Percentiles rank a stretch among this genome's conserved stretches.
Evolutionary conservation across 2,329 filamentous ascomycete species (phyloP).

Genomic region (Curvularia sp.): DNA sequence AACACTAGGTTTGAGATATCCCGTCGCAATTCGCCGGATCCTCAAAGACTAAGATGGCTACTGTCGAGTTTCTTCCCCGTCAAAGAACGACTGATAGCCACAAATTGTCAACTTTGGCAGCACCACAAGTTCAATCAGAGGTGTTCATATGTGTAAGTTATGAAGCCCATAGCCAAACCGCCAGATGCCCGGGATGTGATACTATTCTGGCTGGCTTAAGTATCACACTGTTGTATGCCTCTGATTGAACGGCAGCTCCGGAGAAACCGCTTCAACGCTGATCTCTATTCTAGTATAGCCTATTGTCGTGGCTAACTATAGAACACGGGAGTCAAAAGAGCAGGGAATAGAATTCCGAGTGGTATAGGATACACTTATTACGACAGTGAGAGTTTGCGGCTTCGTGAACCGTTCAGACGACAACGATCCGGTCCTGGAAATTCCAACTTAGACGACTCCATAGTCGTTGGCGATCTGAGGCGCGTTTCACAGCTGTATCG

Average conservation of each 20-base stretch:
- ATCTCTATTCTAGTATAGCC: not conserved
- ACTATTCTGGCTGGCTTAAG: not conserved
- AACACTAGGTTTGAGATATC: not conserved
- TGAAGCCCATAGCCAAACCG: not conserved
- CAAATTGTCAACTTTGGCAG: not conserved
- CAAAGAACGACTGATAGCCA: not conserved
- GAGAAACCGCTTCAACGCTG: not conserved
- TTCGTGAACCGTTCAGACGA: not conserved
- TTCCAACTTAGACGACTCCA: not conserved
- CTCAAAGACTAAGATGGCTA: not conserved
- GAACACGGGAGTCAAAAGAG: not conserved
- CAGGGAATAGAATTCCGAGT: not conserved
- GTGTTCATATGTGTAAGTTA: not conserved
- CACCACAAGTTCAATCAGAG: not conserved
- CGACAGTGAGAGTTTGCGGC: not conserved
- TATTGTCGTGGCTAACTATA: not conserved
- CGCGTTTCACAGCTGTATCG: not conserved
- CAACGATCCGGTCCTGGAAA: not conserved
- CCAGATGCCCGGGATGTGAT: not conserved
- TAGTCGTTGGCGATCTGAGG: not conserved
- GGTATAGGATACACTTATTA: not conserved
- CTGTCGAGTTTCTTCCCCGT: not conserved
- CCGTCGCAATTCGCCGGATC: not conserved
- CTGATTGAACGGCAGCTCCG: not conserved
- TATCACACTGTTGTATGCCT: not conserved